Evolutionary conservation across 495 filamentous ascomycete species (phyloP).

Genomic region (Daldinia bambusicola): DNA sequence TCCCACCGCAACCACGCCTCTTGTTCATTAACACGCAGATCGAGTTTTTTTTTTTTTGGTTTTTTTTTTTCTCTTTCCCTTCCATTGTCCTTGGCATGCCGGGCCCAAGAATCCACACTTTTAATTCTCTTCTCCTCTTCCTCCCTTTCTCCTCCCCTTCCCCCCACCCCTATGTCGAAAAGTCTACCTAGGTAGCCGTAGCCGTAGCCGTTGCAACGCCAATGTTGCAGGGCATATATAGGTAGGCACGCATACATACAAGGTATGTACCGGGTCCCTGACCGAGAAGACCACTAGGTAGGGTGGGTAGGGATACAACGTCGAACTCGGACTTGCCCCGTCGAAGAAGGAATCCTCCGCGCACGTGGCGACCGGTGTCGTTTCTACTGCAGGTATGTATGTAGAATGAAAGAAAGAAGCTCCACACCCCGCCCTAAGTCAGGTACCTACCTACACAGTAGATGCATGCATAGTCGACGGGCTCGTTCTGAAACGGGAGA

Average conservation of each 20-base stretch:
- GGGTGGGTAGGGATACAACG: too few species aligned
- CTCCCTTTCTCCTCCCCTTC: too few species aligned
- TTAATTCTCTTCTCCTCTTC: neutral
- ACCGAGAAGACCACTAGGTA: neutral
- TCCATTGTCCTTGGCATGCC: neutral
- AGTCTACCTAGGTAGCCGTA: too few species aligned
- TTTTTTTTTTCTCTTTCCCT: neutral
- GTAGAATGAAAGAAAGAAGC: neutral
- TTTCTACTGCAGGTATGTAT: slow-evolving; percentile 2
- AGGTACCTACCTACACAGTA: neutral
- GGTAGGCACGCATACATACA: too few species aligned
- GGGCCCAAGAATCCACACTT: neutral
- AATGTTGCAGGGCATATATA: neutral
- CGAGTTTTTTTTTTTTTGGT: too few species aligned
- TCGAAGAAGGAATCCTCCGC: neutral
- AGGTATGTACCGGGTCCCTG: neutral
- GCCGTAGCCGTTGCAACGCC: slow-evolving; percentile 1
- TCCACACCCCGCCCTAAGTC: too few species aligned
- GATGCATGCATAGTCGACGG: slow-evolving; percentile 1
- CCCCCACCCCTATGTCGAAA: slow-evolving; percentile 1
- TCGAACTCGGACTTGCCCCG: neutral
- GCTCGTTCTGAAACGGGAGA: neutral
- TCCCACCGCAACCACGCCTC: neutral
- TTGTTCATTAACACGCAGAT: neutral
- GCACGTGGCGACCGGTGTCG: slow-evolving; percentile 9